phyloP scores from a whole-genome alignment of 495 filamentous ascomycete genomes.

The Viridothelium virens region DNA sequence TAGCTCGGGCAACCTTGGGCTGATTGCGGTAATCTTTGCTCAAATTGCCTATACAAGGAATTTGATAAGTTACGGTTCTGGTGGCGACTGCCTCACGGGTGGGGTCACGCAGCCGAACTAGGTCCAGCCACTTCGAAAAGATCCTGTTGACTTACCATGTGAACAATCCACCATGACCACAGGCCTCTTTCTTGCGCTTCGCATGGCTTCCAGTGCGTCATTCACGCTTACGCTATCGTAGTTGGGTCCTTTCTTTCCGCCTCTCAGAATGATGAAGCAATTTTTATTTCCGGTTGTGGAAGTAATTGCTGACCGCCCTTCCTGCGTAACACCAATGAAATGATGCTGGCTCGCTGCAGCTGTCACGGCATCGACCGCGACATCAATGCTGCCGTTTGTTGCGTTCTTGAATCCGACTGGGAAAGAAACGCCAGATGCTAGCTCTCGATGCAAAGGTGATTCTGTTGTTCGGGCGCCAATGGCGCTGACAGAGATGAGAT shows the following conservation, averaged over 20 bases:
- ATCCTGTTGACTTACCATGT: slow-evolving; percentile 50
- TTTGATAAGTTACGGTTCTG: not conserved
- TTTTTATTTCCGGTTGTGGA: slow-evolving; percentile 86
- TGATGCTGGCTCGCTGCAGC: slow-evolving; percentile 81
- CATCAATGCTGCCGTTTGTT: slow-evolving; percentile 80
- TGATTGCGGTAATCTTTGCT: slow-evolving; percentile 75
- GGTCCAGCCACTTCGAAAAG: not conserved
- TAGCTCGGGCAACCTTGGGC: slow-evolving; percentile 72
- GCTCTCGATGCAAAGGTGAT: slow-evolving; percentile 84
- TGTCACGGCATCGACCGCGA: slow-evolving; percentile 93
- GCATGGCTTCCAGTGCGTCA: slow-evolving; percentile 64
- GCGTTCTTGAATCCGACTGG: slow-evolving; percentile 98
- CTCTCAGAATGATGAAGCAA: slow-evolving; percentile 88
- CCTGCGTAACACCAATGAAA: slow-evolving; percentile 96
- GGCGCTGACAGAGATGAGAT: slow-evolving; percentile 86
- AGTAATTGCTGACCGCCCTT: slow-evolving; percentile 88
- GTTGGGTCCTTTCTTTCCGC: slow-evolving; percentile 84
- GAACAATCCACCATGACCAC: slow-evolving; percentile 96
- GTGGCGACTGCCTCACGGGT: not conserved
- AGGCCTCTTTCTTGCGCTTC: slow-evolving; percentile 73
- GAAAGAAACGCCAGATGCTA: slow-evolving; percentile 93
- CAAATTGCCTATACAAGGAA: slow-evolving; percentile 49
- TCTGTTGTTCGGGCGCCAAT: slow-evolving; percentile 94
- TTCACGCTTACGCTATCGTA: slow-evolving; percentile 76
- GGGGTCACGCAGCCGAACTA: too few relatives aligned